phyloP scores from a whole-genome alignment of 768 basidiomycete species.

The Lactarius hatsudake region DNA sequence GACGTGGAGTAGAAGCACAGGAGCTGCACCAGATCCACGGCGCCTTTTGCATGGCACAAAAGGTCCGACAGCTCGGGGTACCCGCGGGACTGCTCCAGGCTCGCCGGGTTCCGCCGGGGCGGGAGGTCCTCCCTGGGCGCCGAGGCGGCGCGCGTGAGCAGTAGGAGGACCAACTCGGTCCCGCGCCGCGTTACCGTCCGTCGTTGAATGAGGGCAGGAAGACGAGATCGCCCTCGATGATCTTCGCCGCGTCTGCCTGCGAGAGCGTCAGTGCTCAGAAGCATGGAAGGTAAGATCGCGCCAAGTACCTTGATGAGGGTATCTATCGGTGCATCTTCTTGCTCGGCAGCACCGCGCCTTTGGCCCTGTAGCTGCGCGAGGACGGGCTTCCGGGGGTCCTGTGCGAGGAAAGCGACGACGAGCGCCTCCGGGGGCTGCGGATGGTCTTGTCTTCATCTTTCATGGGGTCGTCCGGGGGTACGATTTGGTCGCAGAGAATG shows the following conservation, averaged over 20 bases:
- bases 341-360: conserved; percentile 41
- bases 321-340: conserved; percentile 47
- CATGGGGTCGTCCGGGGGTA: conserved; percentile 46
- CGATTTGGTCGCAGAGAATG: conserved; percentile 67
- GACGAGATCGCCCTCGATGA: conserved; percentile 54
- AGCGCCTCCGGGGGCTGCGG: conserved; percentile 53
- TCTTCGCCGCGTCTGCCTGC: conserved; percentile 52
- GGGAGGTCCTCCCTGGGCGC: conserved; percentile 35
- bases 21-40: conserved; percentile 45
- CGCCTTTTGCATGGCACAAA: conserved; percentile 41
- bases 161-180: conserved; percentile 39
- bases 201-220: conserved; percentile 44
- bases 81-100: conserved; percentile 39
- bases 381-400: conserved; percentile 48
- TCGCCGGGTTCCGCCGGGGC: conserved; percentile 31
- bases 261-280: no score
- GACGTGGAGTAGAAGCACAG: conserved; percentile 51
- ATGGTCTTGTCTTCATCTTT: conserved; percentile 59
- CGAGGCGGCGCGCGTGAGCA: conserved; percentile 39
- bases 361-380: conserved; percentile 44
- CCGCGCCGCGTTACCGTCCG: conserved; percentile 23
- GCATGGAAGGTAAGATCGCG: not conserved
- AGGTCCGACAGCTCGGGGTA: conserved; percentile 49
- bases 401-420: conserved; percentile 57
- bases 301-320: conserved; percentile 48